A percentile compares a stretch with the other conserved stretches of the same genome.
phyloP scores from a whole-genome alignment of 164 flowering plant genomes.

The Taxillus chinensis region DNA sequence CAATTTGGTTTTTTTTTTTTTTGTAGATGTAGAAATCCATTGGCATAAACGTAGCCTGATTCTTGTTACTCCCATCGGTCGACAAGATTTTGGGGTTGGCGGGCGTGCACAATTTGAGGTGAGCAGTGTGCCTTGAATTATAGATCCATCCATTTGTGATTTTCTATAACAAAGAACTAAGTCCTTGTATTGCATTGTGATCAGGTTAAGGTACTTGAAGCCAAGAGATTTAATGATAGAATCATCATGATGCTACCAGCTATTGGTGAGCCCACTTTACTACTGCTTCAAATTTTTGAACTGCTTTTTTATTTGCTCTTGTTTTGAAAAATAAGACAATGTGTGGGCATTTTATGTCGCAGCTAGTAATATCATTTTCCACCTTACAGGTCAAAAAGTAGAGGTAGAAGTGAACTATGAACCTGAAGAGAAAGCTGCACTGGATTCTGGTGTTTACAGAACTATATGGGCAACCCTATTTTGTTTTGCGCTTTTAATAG shows the following conservation, averaged over 20 bases:
- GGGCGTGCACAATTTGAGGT: slow-evolving; percentile 66
- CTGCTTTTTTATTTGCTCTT: too few relatives aligned
- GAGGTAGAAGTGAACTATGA: slow-evolving; percentile 54
- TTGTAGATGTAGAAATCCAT: slow-evolving; percentile 53
- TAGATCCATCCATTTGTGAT: not conserved
- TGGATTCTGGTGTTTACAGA: slow-evolving; percentile 3
- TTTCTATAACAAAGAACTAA: not conserved
- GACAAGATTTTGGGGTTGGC: slow-evolving; percentile 44
- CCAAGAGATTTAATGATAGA: slow-evolving; percentile 43
- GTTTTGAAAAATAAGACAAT: too few relatives aligned
- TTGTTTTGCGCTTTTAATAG: slow-evolving; percentile 16
- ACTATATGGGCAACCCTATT: slow-evolving; percentile 21
- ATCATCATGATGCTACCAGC: slow-evolving; percentile 58
- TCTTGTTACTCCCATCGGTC: slow-evolving; percentile 24
- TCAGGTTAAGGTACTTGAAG: slow-evolving; percentile 43
- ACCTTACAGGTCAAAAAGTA: slow-evolving; percentile 52
- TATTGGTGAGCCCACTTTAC: slow-evolving; percentile 35
- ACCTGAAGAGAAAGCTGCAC: slow-evolving; percentile 19
- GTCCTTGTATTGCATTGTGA: not conserved
- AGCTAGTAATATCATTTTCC: too few relatives aligned
- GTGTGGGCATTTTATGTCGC: not conserved
- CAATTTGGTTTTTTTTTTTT: slow-evolving; percentile 8
- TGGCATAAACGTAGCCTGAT: slow-evolving; percentile 44
- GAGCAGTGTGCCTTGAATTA: not conserved
- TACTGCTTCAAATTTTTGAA: not conserved